phyloP scores from a whole-genome alignment of 768 basidiomycete genomes.

The Auricularia auricula-judae region DNA sequence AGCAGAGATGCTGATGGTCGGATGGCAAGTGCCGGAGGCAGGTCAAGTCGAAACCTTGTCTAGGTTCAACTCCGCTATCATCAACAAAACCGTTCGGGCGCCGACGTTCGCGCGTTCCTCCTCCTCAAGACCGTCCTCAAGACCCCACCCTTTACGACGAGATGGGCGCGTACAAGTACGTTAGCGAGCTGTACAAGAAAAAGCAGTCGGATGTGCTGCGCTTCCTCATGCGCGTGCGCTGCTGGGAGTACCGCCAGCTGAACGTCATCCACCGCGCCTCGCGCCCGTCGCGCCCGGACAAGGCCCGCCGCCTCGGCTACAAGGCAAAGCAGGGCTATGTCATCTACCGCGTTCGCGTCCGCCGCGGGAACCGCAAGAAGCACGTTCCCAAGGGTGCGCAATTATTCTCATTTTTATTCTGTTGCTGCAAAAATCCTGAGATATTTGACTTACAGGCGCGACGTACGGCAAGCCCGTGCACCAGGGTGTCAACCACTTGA shows the following conservation, averaged over 20 bases:
- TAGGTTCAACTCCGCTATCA: background rate
- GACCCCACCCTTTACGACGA: slow-evolving; percentile 18
- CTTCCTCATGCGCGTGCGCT: slow-evolving; percentile 94
- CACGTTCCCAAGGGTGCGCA: slow-evolving; percentile 86
- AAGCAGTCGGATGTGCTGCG: slow-evolving; percentile 96
- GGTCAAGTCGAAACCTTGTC: no score
- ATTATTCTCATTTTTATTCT: background rate
- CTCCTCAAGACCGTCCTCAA: background rate
- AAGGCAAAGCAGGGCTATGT: slow-evolving; percentile 99
- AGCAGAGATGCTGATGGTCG: no score
- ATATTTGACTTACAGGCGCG: slow-evolving; percentile 48
- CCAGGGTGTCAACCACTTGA: slow-evolving; percentile 99
- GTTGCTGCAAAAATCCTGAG: background rate
- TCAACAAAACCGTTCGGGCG: background rate
- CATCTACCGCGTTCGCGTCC: slow-evolving; percentile 93
- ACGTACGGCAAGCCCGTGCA: slow-evolving; percentile 98
- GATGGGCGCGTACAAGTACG: slow-evolving; percentile 95
- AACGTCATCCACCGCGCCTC: slow-evolving; percentile 98
- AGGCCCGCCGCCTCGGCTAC: slow-evolving; percentile 96
- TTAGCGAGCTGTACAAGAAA: slow-evolving; percentile 96
- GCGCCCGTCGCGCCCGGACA: slow-evolving; percentile 96
- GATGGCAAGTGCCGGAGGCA: no score
- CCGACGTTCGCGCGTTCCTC: background rate
- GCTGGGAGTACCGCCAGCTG: slow-evolving; percentile 98
- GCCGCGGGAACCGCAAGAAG: slow-evolving; percentile 98